A percentile compares a stretch with the other conserved stretches of the same genome.
These are phyloP conservation scores for Pseudoneurospora amorphoporcata DNA, from an alignment of 495 filamentous ascomycete species.

Conservation along the genomic window DNA sequence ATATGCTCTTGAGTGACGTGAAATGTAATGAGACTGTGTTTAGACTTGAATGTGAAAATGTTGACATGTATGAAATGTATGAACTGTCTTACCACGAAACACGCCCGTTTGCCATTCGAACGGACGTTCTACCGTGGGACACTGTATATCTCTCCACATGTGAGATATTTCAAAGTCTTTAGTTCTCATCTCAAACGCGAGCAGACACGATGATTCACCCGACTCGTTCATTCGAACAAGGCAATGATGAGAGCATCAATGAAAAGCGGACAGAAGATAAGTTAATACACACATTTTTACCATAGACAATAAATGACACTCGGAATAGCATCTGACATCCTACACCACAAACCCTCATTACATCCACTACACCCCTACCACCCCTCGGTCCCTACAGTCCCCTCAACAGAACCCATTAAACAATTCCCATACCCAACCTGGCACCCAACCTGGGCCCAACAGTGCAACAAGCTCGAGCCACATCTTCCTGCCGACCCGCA, in stretches of 20 bases:
- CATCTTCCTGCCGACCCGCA: constrained; percentile 23
- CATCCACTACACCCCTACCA: neutral
- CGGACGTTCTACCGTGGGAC: neutral
- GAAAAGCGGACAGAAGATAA: neutral
- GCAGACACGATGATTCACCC: neutral
- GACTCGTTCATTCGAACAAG: neutral
- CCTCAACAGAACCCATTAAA: neutral
- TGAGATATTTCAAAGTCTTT: neutral
- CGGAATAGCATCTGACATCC: neutral
- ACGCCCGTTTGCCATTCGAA: neutral
- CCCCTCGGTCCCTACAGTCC: neutral
- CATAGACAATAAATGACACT: neutral
- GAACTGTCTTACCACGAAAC: neutral
- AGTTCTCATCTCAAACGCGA: neutral
- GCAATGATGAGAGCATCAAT: too few species aligned
- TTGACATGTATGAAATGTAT: neutral
- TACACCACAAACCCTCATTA: neutral
- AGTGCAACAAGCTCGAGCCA: constrained; percentile 17
- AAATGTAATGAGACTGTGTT: neutral
- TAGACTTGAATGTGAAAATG: neutral
- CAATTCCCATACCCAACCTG: constrained; percentile 19
- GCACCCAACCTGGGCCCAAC: constrained; percentile 17
- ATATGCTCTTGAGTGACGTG: neutral
- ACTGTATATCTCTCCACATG: neutral
- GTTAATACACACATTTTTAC: neutral